Base-by-base conservation (phyloP, 2,329 filamentous ascomycete genomes). In the Beauveria australis region DNA sequence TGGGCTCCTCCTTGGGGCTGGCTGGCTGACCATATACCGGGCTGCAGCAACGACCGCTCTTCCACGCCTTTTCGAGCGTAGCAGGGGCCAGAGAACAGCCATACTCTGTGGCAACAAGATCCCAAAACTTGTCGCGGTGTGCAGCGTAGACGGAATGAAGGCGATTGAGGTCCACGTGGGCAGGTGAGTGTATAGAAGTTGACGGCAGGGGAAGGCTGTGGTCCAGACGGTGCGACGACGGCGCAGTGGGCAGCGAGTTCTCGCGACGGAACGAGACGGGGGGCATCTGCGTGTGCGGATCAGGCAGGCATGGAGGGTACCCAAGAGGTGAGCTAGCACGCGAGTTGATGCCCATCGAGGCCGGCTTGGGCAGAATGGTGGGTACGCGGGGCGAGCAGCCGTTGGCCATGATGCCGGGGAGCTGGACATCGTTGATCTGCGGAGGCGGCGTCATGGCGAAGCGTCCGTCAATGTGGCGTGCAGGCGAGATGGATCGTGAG, bases 101-200 rank as follows among this genome's bases (percentile, higher is more conserved):
- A 68, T 92, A 92, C 67, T 91, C 88, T 28, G 82, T 77, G 33
- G 89, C 88, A 41, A 93, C 81, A 53, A 82, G 79, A 40, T 82
- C 78, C 89, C 89, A 93, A 75, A 93, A 92, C 9, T 83, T 81
- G 55, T 81, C 78, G 48, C 88, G 84, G 73, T 91, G 88, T 8
- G 82, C 77, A 57, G 85, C 81, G 73, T 92, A 92, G 66, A 92
- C 83, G 63, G 82, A 79, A 53, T 85, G 82, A 26, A 93, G 84
- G 53, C 88, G 86, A 30, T 81, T 76, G 67, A 86, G 79, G 71
- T 90, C 85, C 64, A 88, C 79, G 63, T 79, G 77, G 63, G 77
- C 70, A 51, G 73, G 67, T 16, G 68, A 69, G 64, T 72, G 72
- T 62, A 72, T 66, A 16, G 67, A 64, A 30, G 67, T 62, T 1